These are phyloP conservation scores for Chalaropsis thielavioides DNA, from an alignment of 2,329 filamentous ascomycete species.

Conservation along the genomic window DNA sequence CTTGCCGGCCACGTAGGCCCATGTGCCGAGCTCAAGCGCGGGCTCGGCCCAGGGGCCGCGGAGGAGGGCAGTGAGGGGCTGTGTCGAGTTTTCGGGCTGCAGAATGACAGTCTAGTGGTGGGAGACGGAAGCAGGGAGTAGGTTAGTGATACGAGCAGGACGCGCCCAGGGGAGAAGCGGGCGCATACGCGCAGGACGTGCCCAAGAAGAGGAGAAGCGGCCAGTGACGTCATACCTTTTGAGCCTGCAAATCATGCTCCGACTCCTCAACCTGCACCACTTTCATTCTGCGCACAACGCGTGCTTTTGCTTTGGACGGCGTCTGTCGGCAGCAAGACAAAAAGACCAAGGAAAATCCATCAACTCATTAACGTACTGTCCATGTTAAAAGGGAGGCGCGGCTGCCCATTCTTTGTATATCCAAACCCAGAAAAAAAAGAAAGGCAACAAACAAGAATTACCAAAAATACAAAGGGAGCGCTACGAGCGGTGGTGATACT, in stretches of 20 bases:
- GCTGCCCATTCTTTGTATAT: not conserved
- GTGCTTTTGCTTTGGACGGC: conserved; percentile 7
- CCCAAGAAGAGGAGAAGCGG: too few species aligned
- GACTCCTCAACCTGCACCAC: conserved; percentile 10
- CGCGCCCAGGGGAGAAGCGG: too few species aligned
- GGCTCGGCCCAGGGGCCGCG: conserved; percentile 81
- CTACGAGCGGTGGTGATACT: not conserved
- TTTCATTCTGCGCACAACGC: conserved; percentile 16
- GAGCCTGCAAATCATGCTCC: conserved; percentile 4
- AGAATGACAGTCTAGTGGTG: conserved; percentile 67
- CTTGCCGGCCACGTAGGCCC: conserved; percentile 72
- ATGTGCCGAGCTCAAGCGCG: conserved; percentile 56
- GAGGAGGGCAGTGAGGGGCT: conserved; percentile 54
- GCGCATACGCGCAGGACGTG: too few species aligned
- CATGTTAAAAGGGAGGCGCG: not conserved
- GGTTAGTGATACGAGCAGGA: not conserved
- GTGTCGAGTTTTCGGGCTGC: conserved; percentile 57
- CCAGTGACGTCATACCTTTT: conserved; percentile 9
- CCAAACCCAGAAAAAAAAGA: too few species aligned
- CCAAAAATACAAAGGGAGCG: not conserved
- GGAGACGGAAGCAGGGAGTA: conserved; percentile 17
- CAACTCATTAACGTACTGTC: conserved; percentile 15
- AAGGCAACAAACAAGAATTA: not conserved
- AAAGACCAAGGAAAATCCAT: not conserved
- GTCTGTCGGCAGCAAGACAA: conserved; percentile 7